A percentile compares a stretch with the other conserved stretches of the same genome.
phyloP scores from a whole-genome alignment of 176 grass and related monocot species.

The Aegilops longissima region DNA sequence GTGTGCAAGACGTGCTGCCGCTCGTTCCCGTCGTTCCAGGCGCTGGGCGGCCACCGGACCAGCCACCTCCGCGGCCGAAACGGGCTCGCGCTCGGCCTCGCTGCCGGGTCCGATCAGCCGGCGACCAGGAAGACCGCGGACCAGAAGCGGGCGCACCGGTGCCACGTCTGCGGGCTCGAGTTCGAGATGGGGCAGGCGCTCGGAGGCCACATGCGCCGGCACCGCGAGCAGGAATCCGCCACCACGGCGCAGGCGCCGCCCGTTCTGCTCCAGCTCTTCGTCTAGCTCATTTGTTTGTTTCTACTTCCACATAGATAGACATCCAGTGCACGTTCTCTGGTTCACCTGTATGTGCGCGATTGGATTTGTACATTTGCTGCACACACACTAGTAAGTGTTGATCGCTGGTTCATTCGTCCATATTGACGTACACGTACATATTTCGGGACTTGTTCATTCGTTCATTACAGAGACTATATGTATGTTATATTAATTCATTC shows the following conservation, averaged over 20 bases:
- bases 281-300: background rate
- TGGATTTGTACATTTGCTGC: background rate
- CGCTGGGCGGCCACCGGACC: slow-evolving; percentile 58
- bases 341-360: too few species aligned
- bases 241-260: slow-evolving; percentile 21
- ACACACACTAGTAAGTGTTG: background rate
- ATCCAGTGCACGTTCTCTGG: too few species aligned
- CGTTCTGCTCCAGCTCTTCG: slow-evolving; percentile 48
- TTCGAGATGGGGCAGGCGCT: slow-evolving; percentile 67
- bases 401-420: background rate
- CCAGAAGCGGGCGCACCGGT: background rate
- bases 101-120: background rate
- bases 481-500: too few species aligned
- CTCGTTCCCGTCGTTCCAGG: slow-evolving; percentile 62
- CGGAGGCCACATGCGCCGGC: slow-evolving; percentile 68
- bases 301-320: too few species aligned
- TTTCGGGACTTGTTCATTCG: background rate
- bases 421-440: background rate
- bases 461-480: background rate
- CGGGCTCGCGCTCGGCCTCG: slow-evolving; percentile 32
- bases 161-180: slow-evolving; percentile 44
- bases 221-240: slow-evolving; percentile 24
- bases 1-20: slow-evolving; percentile 65
- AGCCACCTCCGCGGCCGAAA: slow-evolving; percentile 56
- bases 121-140: background rate